Conservation (phyloP, 805 yeast species). For the Spathaspora gorwiae region DNA sequence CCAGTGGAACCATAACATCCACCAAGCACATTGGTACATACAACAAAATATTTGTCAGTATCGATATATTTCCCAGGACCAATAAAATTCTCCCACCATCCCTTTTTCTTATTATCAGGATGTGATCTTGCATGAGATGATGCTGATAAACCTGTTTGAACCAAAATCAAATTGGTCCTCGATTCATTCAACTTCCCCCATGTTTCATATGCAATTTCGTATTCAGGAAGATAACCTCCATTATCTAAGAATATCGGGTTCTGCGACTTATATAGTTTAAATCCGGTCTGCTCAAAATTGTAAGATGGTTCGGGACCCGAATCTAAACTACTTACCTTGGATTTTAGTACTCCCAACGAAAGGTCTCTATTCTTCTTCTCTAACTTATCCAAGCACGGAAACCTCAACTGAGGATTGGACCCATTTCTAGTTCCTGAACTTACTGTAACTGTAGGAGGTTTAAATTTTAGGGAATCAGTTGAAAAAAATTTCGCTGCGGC, state of each 20-base stretch:
- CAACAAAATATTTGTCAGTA: constrained; percentile 73
- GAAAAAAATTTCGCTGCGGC: not conserved
- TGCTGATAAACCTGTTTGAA: constrained; percentile 91
- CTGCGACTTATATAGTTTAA: constrained; percentile 48
- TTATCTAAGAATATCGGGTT: constrained; percentile 70
- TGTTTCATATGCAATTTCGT: constrained; percentile 84
- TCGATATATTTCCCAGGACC: constrained; percentile 81
- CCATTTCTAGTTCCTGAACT: constrained; percentile 4
- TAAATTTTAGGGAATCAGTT: not conserved
- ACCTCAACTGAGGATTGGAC: constrained; percentile 65
- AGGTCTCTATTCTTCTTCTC: constrained; percentile 48
- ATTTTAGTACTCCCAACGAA: constrained; percentile 13
- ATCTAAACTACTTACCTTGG: constrained; percentile 36
- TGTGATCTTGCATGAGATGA: constrained; percentile 92
- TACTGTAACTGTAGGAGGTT: not conserved
- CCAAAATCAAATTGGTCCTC: constrained; percentile 66
- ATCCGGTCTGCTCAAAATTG: constrained; percentile 63
- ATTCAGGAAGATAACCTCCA: constrained; percentile 73
- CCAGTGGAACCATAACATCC: constrained; percentile 97
- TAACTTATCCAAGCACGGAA: constrained; percentile 80
- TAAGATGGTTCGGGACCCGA: constrained; percentile 87
- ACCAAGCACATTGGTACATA: constrained; percentile 89
- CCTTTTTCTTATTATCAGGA: constrained; percentile 58
- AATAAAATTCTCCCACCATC: constrained; percentile 96
- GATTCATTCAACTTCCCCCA: constrained; percentile 75